Percentiles rank a stretch among this genome's conserved stretches.
Evolutionary conservation across 371 early-diverging fungal genomes (phyloP).

Genomic region (Circinella umbellata): DNA sequence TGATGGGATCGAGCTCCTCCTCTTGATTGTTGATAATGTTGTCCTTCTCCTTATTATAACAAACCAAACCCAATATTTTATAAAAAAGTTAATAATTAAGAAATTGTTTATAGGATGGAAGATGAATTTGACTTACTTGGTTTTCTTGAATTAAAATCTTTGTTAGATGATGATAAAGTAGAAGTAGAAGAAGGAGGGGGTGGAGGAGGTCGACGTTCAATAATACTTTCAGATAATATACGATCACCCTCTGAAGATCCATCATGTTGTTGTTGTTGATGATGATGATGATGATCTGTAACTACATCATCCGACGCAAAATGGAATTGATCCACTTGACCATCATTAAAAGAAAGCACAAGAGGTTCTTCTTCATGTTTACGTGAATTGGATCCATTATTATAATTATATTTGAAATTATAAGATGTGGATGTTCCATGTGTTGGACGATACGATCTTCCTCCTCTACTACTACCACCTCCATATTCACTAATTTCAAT

Average conservation of each 20-base stretch:
- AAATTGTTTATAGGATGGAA: too few species aligned
- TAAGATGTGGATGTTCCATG: background rate
- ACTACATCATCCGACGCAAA: background rate
- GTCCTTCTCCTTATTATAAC: too few species aligned
- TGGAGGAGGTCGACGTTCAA: background rate
- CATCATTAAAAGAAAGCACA: background rate
- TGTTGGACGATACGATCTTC: background rate
- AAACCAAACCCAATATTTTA: too few species aligned
- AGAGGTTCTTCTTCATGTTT: background rate
- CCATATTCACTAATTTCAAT: background rate
- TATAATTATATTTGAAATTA: background rate
- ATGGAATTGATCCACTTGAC: background rate
- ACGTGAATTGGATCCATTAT: background rate
- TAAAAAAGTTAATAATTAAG: too few species aligned
- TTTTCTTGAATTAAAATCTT: background rate
- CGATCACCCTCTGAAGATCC: background rate
- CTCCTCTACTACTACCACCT: background rate
- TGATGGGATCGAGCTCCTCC: background rate
- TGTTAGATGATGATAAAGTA: too few species aligned
- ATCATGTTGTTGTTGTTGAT: background rate
- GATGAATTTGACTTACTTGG: background rate
- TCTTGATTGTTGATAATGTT: too few species aligned
- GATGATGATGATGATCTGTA: too few species aligned
- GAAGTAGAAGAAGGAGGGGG: too few species aligned
- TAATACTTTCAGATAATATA: background rate